Evolutionary conservation across 257 asterid species (phyloP).

Genomic region (Thymus mandschuricus): DNA sequence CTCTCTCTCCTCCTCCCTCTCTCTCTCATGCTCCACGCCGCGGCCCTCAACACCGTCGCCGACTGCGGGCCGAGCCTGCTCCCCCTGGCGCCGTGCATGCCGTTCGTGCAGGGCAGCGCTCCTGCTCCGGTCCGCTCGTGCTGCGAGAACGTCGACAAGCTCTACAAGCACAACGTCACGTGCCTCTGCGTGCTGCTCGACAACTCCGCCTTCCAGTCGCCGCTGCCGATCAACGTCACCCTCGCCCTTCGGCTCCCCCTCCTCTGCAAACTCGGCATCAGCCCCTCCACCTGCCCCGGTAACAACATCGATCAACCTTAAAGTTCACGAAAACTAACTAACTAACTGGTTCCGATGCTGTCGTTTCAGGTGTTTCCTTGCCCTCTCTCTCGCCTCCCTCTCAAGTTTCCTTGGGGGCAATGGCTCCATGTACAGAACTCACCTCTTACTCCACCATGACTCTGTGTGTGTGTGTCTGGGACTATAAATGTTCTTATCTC

Average conservation of each 20-base stretch:
- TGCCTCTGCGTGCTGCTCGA: constrained; percentile 64
- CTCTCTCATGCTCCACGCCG: constrained; percentile 12
- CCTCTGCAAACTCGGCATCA: constrained; percentile 49
- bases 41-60: constrained; percentile 42
- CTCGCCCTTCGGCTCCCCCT: constrained; percentile 70
- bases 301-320: not conserved
- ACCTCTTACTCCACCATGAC: constrained; percentile 5
- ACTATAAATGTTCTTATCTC: too few species aligned
- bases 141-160: constrained; percentile 50
- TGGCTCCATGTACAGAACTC: constrained; percentile 47
- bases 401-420: constrained; percentile 53
- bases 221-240: constrained; percentile 57
- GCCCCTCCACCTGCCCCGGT: constrained; percentile 58
- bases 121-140: constrained; percentile 53
- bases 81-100: constrained; percentile 54
- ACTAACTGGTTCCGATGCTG: not conserved
- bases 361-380: constrained; percentile 36
- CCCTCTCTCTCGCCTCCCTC: constrained; percentile 52
- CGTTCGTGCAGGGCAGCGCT: constrained; percentile 60
- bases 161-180: constrained; percentile 42
- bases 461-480: not conserved
- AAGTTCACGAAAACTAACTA: not conserved
- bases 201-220: constrained; percentile 40
- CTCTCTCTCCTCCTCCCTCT: constrained; percentile 5
- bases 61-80: constrained; percentile 55